Evolutionary conservation across 83 land plant genomes (phyloP), one percentile per base, ranked within the genome.

Genomic region (Thuja plicata): DNA sequence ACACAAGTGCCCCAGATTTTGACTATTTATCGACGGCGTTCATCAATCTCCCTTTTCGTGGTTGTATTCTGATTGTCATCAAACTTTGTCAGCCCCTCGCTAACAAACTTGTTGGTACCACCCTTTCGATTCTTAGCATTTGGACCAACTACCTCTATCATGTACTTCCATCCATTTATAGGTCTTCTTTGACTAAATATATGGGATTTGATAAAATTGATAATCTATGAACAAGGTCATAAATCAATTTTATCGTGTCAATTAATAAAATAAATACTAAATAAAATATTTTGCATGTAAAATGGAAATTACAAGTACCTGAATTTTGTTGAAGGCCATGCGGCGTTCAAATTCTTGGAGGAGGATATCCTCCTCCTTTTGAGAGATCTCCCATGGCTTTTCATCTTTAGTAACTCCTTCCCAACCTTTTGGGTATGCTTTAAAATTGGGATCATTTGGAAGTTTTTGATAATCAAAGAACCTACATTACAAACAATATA

Each of bases 121-220:
- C 97, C 97, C 57, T 94, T 94, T 21, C 95, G 92, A 87, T 73
- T 94, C 89, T 87, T 94, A 17, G 96, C 91, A 89, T 97, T 93
- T 34, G 95, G 96, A 13, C 98, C 98, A 17, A 97, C 38, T 85
- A 90, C 95, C 88, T 97, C 97, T 80, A 97, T 94, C 94, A 95
- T 95, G 93, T 97, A 94, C 62, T 94, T 97, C 98, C 98, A 97
- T 13, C 98, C 98, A 90, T 97, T 97, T 19, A 95, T 92, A 15
- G 98, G 98, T 87, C 98, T 88, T 89, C 98, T 91, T 76, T 97
- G 91, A 66, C 97, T 94, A 88, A 94, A 95, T 88, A 95, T 94
- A 89, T 97, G 97, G 27, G 92, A 92, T 88, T 97, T 97, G 48
- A 97, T 90, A 80, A 97, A 97, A 54, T 95, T 93, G 35, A 94